phyloP scores from a whole-genome alignment of 345 rosid species.

The Citropsis articulata region DNA sequence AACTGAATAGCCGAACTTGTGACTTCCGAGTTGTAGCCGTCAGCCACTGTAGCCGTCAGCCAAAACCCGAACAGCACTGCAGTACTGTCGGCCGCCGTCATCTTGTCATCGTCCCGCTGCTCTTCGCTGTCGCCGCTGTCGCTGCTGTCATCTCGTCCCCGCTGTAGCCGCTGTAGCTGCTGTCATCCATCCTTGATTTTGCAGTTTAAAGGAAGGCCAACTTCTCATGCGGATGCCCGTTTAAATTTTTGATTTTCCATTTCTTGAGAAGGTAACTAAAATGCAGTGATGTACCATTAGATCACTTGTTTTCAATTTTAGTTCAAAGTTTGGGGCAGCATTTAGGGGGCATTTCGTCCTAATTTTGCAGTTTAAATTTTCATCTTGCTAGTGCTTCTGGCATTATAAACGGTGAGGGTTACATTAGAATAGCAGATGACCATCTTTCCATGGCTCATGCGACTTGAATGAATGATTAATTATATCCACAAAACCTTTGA shows the following conservation, averaged over 20 bases:
- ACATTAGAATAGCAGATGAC: not conserved
- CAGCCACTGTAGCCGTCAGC: no score
- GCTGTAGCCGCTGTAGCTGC: no score
- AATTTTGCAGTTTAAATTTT: not conserved
- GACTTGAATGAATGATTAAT: not conserved
- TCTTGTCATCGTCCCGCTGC: no score
- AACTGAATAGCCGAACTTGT: no score
- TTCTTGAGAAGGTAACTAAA: not conserved
- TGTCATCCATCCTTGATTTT: not conserved
- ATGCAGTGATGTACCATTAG: not conserved
- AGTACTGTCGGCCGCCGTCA: no score
- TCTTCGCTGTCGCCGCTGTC: no score
- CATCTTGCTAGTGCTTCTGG: not conserved
- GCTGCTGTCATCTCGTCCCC: no score
- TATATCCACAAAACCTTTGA: not conserved
- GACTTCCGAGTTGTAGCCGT: no score
- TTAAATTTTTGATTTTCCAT: slow-evolving; percentile 8
- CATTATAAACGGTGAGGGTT: not conserved
- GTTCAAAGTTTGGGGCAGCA: not conserved
- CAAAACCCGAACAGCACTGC: no score
- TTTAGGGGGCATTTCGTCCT: not conserved
- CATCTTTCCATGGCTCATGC: not conserved
- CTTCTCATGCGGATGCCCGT: slow-evolving; percentile 47
- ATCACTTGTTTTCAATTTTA: not conserved
- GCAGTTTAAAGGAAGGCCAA: slow-evolving; percentile 40